Evolutionary conservation across 345 rosid species (phyloP).

Genomic region (Odontarrhena argentea): DNA sequence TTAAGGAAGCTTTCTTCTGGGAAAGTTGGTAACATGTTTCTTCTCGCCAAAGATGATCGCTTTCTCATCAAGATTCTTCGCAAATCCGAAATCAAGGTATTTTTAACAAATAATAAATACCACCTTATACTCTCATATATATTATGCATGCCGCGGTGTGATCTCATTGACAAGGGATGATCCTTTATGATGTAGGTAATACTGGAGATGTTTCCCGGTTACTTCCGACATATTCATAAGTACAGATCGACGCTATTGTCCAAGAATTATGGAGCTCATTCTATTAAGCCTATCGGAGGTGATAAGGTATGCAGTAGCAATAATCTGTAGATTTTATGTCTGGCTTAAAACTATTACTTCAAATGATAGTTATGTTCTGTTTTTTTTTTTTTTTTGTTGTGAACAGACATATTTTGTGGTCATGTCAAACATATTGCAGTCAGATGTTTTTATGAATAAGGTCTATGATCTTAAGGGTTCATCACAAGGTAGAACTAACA

Average conservation of each 20-base stretch:
- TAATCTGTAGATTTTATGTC: not conserved
- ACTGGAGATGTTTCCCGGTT: slow-evolving; percentile 52
- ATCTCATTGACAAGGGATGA: not conserved
- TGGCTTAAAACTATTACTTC: not conserved
- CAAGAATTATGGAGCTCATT: slow-evolving; percentile 58
- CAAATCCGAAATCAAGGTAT: slow-evolving; percentile 63
- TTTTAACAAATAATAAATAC: not conserved
- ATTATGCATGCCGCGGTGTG: not conserved
- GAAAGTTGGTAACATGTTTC: slow-evolving; percentile 48
- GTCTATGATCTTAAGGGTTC: slow-evolving; percentile 67
- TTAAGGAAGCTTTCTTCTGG: slow-evolving; percentile 45
- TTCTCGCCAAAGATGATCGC: slow-evolving; percentile 47
- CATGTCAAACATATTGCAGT: slow-evolving; percentile 43
- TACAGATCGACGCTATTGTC: slow-evolving; percentile 44
- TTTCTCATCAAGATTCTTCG: slow-evolving; percentile 49
- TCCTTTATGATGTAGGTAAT: slow-evolving; percentile 41
- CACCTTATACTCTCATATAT: not conserved
- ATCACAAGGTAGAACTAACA: slow-evolving; percentile 48
- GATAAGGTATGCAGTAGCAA: slow-evolving; percentile 45
- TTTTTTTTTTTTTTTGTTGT: not conserved
- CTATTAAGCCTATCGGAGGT: slow-evolving; percentile 53
- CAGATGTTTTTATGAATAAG: slow-evolving; percentile 44
- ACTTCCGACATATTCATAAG: slow-evolving; percentile 44
- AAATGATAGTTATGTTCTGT: not conserved
- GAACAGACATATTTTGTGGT: slow-evolving; percentile 65